A percentile compares a stretch with the other conserved stretches of the same genome.
phyloP scores from a whole-genome alignment of 768 basidiomycete genomes.

The Crepidotus variabilis region DNA sequence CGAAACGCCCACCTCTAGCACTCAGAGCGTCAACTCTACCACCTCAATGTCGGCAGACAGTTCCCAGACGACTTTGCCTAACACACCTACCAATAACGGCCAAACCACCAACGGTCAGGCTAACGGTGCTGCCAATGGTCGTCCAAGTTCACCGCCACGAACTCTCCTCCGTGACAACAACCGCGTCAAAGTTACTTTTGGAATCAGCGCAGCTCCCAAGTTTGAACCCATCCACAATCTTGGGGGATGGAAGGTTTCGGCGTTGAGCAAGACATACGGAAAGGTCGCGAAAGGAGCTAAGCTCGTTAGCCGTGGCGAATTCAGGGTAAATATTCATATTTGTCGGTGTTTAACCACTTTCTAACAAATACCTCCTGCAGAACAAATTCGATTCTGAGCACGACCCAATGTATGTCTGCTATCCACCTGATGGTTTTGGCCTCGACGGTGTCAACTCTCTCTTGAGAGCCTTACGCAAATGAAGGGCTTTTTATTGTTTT shows the following conservation, averaged over 20 bases:
- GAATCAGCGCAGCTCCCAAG: conserved; percentile 40
- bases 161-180: conserved; percentile 14
- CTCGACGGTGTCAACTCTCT: conserved; percentile 41
- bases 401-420: conserved; percentile 47
- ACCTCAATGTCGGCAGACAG: too few species aligned
- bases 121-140: not conserved
- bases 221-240: conserved; percentile 40
- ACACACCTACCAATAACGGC: not conserved
- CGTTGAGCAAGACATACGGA: conserved; percentile 39
- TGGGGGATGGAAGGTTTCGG: conserved; percentile 42
- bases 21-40: not conserved
- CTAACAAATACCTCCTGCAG: conserved; percentile 17
- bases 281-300: conserved; percentile 35
- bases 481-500: not conserved
- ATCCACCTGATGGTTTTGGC: conserved; percentile 45
- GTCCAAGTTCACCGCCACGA: not conserved
- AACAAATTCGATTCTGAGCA: conserved; percentile 41
- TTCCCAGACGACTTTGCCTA: not conserved
- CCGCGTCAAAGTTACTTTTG: conserved; percentile 40
- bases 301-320: conserved; percentile 38
- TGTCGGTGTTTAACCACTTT: not conserved
- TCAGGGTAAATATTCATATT: conserved; percentile 30
- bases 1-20: not conserved
- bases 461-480: conserved; percentile 36
- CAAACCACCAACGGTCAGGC: not conserved